Evolutionary conservation across 768 basidiomycete genomes (phyloP).

Genomic region (Pulveroboletus sp.): DNA sequence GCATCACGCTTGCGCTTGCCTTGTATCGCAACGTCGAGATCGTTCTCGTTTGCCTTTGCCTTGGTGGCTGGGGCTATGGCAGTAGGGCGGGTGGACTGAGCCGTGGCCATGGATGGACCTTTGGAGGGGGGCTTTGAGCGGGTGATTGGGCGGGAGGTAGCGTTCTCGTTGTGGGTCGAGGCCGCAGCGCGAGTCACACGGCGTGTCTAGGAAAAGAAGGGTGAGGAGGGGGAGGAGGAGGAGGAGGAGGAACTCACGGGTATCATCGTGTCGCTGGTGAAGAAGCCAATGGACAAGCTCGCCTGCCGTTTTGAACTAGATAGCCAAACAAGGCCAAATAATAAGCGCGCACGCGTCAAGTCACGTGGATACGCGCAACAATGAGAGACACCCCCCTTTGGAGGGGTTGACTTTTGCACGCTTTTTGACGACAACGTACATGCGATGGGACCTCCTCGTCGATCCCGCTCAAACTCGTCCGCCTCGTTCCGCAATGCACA

Average conservation of each 20-base stretch:
- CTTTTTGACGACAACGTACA: constrained; percentile 1
- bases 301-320: constrained; percentile 36
- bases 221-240: background rate
- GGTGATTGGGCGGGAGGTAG: constrained; percentile 59
- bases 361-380: constrained; percentile 28
- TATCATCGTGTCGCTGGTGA: constrained; percentile 36
- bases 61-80: constrained; percentile 38
- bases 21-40: constrained; percentile 45
- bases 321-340: constrained; percentile 35
- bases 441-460: constrained; percentile 25
- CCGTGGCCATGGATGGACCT: constrained; percentile 33
- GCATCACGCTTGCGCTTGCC: constrained; percentile 77
- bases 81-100: constrained; percentile 40
- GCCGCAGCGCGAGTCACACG: constrained; percentile 60
- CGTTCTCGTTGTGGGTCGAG: constrained; percentile 62
- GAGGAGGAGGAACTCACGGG: constrained; percentile 34
- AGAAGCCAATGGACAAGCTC: constrained; percentile 22
- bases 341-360: constrained; percentile 34
- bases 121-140: constrained; percentile 56
- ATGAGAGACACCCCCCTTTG: constrained; percentile 10
- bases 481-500: constrained; percentile 16
- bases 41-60: constrained; percentile 37
- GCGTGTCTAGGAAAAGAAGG: constrained; percentile 46
- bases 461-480: constrained; percentile 31
- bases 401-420: constrained; percentile 15